phyloP scores from a whole-genome alignment of 2,329 filamentous ascomycete genomes.

The Ascochyta lentis region DNA sequence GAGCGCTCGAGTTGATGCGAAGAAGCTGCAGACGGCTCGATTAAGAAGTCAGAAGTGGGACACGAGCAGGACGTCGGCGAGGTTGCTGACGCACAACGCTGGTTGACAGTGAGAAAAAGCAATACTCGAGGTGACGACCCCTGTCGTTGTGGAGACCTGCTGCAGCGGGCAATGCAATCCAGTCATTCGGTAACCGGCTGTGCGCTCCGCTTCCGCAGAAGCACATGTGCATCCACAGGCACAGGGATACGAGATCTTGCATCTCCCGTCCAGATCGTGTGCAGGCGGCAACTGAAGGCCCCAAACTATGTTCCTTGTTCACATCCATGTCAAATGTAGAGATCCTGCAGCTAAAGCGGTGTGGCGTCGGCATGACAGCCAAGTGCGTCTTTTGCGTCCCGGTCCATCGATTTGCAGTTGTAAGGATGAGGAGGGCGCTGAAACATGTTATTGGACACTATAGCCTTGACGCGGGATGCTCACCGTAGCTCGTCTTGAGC shows the following conservation, averaged over 20 bases:
- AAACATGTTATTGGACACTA: conserved; percentile 15
- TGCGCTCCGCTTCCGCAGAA: conserved; percentile 40
- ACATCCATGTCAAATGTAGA: conserved; percentile 11
- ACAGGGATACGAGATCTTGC: conserved; percentile 27
- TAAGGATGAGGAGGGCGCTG: conserved; percentile 6
- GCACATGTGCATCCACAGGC: conserved; percentile 25
- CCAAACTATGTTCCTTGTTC: conserved; percentile 5
- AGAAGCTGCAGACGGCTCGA: conserved; percentile 22
- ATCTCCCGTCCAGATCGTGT: conserved; percentile 21
- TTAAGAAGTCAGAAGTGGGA: conserved; percentile 21
- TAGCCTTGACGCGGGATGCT: conserved; percentile 1
- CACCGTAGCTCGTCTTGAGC: conserved; percentile 13
- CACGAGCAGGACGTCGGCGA: conserved; percentile 23
- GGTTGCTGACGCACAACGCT: conserved; percentile 15
- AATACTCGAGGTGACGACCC: conserved; percentile 19
- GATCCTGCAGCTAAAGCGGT: conserved; percentile 22
- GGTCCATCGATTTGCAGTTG: conserved; percentile 5
- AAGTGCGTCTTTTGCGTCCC: not conserved
- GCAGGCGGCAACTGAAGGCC: conserved; percentile 14
- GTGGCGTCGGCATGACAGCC: conserved; percentile 11
- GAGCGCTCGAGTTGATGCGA: conserved; percentile 11
- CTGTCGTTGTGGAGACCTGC: conserved; percentile 11
- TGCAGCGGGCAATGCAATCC: conserved; percentile 16
- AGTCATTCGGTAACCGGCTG: conserved; percentile 28
- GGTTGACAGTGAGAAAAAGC: conserved; percentile 14